Evolutionary conservation across 2,329 filamentous ascomycete species (phyloP).

Genomic region (Calonectria pteridis): DNA sequence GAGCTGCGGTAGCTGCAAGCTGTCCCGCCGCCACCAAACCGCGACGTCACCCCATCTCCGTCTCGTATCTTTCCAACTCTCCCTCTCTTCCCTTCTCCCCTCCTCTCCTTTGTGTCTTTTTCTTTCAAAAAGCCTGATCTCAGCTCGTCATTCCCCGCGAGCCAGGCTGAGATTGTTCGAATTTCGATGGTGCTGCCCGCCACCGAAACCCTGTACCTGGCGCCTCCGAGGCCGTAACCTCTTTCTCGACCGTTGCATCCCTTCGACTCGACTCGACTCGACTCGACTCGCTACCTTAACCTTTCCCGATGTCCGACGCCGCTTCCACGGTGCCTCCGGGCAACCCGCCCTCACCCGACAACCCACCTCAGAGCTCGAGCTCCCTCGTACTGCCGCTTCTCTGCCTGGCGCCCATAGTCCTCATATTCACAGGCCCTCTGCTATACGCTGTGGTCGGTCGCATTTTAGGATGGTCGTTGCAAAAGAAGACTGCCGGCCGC

Average conservation of each 20-base stretch:
- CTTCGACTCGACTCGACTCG: neutral
- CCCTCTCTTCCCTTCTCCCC: neutral
- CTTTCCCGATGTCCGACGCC: constrained; percentile 21
- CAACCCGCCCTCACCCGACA: constrained; percentile 7
- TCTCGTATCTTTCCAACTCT: constrained; percentile 6
- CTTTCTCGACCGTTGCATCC: constrained; percentile 7
- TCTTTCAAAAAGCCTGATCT: neutral
- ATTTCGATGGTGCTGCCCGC: constrained; percentile 15
- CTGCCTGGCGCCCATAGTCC: constrained; percentile 28
- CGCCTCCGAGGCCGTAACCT: constrained; percentile 13
- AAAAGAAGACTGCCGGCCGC: constrained; percentile 73
- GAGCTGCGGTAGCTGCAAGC: constrained; percentile 17
- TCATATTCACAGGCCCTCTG: constrained; percentile 44
- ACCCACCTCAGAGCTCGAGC: constrained; percentile 3
- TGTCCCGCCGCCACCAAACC: constrained; percentile 20
- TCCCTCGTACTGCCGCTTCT: constrained; percentile 25
- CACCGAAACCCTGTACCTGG: constrained; percentile 1
- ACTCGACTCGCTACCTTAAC: neutral
- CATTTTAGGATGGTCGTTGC: constrained; percentile 70
- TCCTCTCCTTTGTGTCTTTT: neutral
- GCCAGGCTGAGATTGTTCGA: neutral
- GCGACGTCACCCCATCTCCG: constrained; percentile 24
- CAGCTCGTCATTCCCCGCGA: neutral
- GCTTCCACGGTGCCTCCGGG: constrained; percentile 10
- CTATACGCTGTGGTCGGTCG: constrained; percentile 53